A percentile compares a stretch with the other conserved stretches of the same genome.
These are phyloP conservation scores for Kluyveromyces wickerhamii DNA, from an alignment of 805 yeast genomes.

Conservation along the genomic window DNA sequence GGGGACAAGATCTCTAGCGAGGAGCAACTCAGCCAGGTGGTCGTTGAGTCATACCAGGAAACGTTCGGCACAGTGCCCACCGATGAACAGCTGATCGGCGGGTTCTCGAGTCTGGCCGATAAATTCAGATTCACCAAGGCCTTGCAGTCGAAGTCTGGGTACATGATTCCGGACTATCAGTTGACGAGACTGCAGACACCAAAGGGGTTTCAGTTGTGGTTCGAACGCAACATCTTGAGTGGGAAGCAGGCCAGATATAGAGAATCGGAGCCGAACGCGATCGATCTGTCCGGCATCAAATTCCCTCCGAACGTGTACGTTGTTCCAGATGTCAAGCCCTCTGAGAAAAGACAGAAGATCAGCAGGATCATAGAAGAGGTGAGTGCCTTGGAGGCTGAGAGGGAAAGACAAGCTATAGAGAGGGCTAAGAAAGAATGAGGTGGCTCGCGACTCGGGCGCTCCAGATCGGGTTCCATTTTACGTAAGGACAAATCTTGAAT, in stretches of 20 bases:
- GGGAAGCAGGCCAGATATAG: conserved; percentile 34
- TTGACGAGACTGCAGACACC: conserved; percentile 29
- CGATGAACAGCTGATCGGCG: conserved; percentile 9
- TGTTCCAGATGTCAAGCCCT: conserved; percentile 41
- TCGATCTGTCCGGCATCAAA: conserved; percentile 48
- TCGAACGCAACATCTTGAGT: conserved; percentile 21
- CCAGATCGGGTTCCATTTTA: no score
- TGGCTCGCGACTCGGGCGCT: no score
- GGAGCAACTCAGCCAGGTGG: conserved; percentile 21
- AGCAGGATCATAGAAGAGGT: conserved; percentile 43
- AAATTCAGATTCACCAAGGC: conserved; percentile 31
- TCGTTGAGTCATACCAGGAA: conserved; percentile 13
- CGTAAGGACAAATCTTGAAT: no score
- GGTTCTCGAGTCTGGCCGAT: conserved; percentile 24
- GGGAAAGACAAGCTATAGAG: conserved; percentile 20
- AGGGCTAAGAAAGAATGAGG: conserved; percentile 11
- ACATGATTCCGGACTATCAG: conserved; percentile 31
- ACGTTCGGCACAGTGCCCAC: background rate
- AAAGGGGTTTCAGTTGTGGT: conserved; percentile 22
- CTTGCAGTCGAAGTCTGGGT: conserved; percentile 33
- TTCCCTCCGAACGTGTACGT: conserved; percentile 53
- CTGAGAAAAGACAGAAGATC: conserved; percentile 38
- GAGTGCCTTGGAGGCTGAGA: conserved; percentile 25
- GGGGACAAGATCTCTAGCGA: conserved; percentile 18
- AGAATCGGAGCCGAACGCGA: conserved; percentile 70